Evolutionary conservation across 768 basidiomycete species (phyloP).

Genomic region (Flagelloscypha sp.): DNA sequence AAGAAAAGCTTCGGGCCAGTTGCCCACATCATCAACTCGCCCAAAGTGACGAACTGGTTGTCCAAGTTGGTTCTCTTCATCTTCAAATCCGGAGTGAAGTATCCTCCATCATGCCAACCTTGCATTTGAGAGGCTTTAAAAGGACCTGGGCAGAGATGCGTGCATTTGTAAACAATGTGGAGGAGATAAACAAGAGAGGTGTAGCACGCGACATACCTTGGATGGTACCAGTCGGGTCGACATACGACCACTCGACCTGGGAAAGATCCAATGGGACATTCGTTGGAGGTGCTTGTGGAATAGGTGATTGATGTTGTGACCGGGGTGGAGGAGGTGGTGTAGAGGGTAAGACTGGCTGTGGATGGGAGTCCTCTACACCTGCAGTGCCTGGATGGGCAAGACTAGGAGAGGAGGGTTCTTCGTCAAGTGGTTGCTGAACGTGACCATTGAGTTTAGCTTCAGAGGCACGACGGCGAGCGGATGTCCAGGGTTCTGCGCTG

Average conservation of each 20-base stretch:
- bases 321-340: constrained; percentile 1
- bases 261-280: constrained; percentile 35
- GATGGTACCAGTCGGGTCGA: constrained; percentile 84
- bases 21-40: constrained; percentile 46
- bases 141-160: constrained; percentile 48
- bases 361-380: constrained; percentile 12
- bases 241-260: constrained; percentile 80
- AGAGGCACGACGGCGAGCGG: constrained; percentile 56
- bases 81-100: constrained; percentile 75
- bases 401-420: constrained; percentile 30
- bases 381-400: constrained; percentile 13
- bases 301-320: constrained; percentile 7
- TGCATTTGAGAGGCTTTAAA: constrained; percentile 89
- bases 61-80: constrained; percentile 78
- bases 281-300: constrained; percentile 9
- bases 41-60: constrained; percentile 57
- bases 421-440: no score
- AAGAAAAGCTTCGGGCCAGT: constrained; percentile 54
- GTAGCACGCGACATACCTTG: constrained; percentile 53
- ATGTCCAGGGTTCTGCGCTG: constrained; percentile 61
- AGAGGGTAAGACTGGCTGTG: constrained; percentile 2
- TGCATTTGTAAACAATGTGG: constrained; percentile 5
- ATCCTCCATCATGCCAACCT: constrained; percentile 88
- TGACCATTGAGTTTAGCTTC: no score
- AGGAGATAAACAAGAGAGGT: constrained; percentile 1